Evolutionary conservation across 768 basidiomycete species (phyloP).

Genomic region (Trametes gibbosa): DNA sequence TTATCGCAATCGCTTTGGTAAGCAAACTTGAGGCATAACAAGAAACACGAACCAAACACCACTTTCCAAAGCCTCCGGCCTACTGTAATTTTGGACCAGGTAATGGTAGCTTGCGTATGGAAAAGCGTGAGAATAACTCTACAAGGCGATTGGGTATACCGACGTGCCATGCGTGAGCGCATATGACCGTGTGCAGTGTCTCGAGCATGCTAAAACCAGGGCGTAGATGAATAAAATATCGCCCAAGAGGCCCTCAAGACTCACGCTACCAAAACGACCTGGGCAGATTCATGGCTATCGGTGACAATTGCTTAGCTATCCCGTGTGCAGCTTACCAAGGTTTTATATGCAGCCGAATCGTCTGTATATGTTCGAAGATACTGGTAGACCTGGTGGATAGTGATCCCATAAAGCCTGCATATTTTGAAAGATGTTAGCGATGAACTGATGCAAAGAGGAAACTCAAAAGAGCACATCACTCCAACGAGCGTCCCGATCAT

Average conservation of each 20-base stretch:
- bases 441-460: background rate
- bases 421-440: no score
- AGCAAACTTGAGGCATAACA: background rate
- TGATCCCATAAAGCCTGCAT: conserved; percentile 6
- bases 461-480: background rate
- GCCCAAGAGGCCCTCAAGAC: background rate
- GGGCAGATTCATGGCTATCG: no score
- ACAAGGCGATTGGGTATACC: no score
- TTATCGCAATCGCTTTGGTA: background rate
- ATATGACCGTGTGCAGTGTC: background rate
- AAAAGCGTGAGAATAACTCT: background rate
- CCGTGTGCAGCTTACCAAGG: background rate
- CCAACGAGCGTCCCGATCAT: conserved; percentile 6
- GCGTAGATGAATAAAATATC: no score
- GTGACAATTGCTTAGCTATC: background rate
- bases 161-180: background rate
- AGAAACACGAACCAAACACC: background rate
- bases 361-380: conserved; percentile 1
- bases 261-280: background rate
- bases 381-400: conserved; percentile 1
- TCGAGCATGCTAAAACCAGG: background rate
- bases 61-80: background rate
- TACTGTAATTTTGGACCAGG: background rate
- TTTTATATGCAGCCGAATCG: background rate
- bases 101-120: background rate